Percentiles rank a stretch among this genome's conserved stretches.
Evolutionary conservation across 768 basidiomycete genomes (phyloP).

Genomic region (Cytidiella melzeri): DNA sequence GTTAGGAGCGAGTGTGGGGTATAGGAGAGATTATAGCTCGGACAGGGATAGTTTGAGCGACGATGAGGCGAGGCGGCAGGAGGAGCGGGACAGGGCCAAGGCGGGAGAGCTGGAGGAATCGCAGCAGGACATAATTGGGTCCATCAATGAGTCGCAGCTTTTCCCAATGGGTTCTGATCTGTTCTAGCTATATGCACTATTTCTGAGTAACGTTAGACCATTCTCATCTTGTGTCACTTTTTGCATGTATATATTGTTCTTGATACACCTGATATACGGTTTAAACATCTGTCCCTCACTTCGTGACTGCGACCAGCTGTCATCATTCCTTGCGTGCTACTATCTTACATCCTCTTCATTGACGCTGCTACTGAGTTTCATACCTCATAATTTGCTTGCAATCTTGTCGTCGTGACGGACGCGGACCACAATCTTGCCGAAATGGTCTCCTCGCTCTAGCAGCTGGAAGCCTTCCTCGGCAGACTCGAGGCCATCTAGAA

Average conservation of each 20-base stretch:
- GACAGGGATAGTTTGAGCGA: background rate
- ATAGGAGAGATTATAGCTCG: background rate
- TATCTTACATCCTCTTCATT: no score
- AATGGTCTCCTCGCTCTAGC: slow-evolving; percentile 58
- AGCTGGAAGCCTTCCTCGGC: slow-evolving; percentile 69
- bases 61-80: background rate
- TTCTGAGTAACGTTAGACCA: background rate
- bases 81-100: background rate
- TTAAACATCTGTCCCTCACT: no score
- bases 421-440: slow-evolving; percentile 71
- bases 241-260: background rate
- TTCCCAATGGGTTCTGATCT: slow-evolving; percentile 37
- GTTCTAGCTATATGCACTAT: slow-evolving; percentile 23
- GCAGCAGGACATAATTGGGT: slow-evolving; percentile 1
- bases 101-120: slow-evolving; percentile 3
- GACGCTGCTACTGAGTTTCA: no score
- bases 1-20: slow-evolving; percentile 7
- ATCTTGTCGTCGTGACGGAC: slow-evolving; percentile 22
- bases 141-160: slow-evolving; percentile 27
- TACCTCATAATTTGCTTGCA: background rate
- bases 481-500: slow-evolving; percentile 58
- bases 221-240: background rate
- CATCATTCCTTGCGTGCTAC: no score
- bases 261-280: no score
- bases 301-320: no score